Base-by-base conservation (phyloP, 768 basidiomycete genomes). In the Auriscalpium orientale region DNA sequence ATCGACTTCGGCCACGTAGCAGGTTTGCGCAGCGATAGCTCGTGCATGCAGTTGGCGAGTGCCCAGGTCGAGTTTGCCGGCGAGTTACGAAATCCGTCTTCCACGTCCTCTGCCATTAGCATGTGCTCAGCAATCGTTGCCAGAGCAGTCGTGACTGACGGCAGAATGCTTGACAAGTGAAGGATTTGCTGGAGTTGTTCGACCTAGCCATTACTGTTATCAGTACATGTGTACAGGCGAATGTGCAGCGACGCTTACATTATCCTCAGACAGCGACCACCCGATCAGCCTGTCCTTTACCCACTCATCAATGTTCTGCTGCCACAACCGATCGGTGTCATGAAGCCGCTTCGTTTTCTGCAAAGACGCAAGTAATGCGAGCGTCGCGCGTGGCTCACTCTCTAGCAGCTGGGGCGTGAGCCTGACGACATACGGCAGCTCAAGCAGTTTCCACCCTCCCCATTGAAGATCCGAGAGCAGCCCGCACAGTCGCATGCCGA, bases 391-490 rank as follows among this genome's bases (percentile, higher is more conserved):
- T 4, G 79, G 74, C n/a, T 81, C 72, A 7, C 62, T 56, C 28
- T 80, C 72, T 13, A 83, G 62, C 20, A 84, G 63, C 48, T 73
- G 74, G 4, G 73, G 69, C 2, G 79, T 79, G 34, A 73, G 71
- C 61, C 79, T 81, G 13, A 82, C 62, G n/a, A 89, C 64, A 12
- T 76, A 68, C 1, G 88, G 85, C 2, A 85, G 65, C 13, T 79
- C 86, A 10, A 90, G 67, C 35, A 81, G 72, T 65, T 83, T 88
- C 88, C 88, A 91, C 2, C 88, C 90, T 18, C 81, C 81, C 87
- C 89, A 92, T 0, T 74, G 75, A 5, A 84, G 68, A 49, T 85
- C 83, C 2, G 83, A 76, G 8, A 91, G 76, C 5, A 78, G 72
- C 0, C 84, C 83, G 33, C 81, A 76, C 5, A 91, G 69, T 34